These are phyloP conservation scores for Biscogniauxia sp. DNA, from an alignment of 2,329 filamentous ascomycete genomes.

Conservation along the genomic window DNA sequence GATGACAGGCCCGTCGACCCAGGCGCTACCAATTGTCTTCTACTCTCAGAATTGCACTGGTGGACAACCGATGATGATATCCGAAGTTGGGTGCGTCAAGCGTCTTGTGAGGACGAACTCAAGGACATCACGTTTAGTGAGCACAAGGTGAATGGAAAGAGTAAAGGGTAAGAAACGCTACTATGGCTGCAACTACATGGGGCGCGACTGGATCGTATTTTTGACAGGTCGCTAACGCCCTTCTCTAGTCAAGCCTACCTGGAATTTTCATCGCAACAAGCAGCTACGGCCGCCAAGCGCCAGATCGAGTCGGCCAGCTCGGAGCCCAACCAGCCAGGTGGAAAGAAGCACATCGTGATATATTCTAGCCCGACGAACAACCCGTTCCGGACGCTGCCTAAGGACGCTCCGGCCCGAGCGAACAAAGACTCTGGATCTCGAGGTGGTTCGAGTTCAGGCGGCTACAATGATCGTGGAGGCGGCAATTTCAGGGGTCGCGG, in stretches of 20 bases:
- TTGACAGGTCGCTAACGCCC: slow-evolving; percentile 7
- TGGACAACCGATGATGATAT: slow-evolving; percentile 97
- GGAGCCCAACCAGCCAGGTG: slow-evolving; percentile 51
- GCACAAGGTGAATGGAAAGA: slow-evolving; percentile 98
- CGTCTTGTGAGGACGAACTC: slow-evolving; percentile 78
- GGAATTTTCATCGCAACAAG: slow-evolving; percentile 79
- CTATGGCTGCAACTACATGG: neutral
- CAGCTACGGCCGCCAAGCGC: slow-evolving; percentile 81
- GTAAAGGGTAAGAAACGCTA: slow-evolving; percentile 72
- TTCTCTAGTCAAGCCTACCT: slow-evolving; percentile 68
- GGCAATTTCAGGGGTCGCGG: slow-evolving; percentile 33
- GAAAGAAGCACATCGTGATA: slow-evolving; percentile 69
- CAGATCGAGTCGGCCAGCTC: slow-evolving; percentile 63
- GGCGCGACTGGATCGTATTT: neutral
- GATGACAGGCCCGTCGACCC: slow-evolving; percentile 59
- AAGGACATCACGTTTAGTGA: slow-evolving; percentile 96
- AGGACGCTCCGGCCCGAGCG: slow-evolving; percentile 73
- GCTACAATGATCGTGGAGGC: slow-evolving; percentile 44
- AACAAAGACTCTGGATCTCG: slow-evolving; percentile 56
- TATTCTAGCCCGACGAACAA: slow-evolving; percentile 78
- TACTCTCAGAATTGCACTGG: slow-evolving; percentile 91
- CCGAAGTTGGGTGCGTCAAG: slow-evolving; percentile 77
- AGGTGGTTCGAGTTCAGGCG: slow-evolving; percentile 50
- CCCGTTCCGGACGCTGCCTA: slow-evolving; percentile 86
- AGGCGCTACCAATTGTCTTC: slow-evolving; percentile 65